Evolutionary conservation across 139 green algal genomes (phyloP), one percentile per base, ranked within the genome.

Genomic region (Mychonastes homosphaera): DNA sequence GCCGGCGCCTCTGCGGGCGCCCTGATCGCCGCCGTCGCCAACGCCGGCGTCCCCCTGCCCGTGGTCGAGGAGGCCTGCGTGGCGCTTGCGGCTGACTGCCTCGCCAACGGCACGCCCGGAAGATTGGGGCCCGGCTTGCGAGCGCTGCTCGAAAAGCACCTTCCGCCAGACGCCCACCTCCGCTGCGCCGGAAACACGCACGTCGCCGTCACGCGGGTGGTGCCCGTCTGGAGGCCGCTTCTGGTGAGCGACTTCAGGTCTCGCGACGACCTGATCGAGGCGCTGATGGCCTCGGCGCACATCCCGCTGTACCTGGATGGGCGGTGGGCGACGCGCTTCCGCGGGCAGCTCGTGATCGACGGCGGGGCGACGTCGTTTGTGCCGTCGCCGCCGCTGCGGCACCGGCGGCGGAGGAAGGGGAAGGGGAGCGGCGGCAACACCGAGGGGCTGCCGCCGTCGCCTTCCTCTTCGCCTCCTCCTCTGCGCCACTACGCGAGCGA

Each of bases 221-320:
- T 78, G 45, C 71, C 71, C 6, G 69, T 73, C 56, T 69, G 62
- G 51, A 46, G 48, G 5, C 35, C 26, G 8, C 33, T 66, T 45
- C 52, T 73, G 30, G 27, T 95, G 6, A 70, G 66, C 16, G 30
- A 82, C 3, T 95, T 85, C 23, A 4, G 75, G 0, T 72, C 59
- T 27, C 78, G 75, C 29, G 71, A 86, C 3, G 87, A 95, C 48
- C 56, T 95, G 5, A 84, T 95, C 16, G 27, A 64, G 1, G 69
- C 79, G 3, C 72, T 95, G 29, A 53, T 93, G 23, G 85, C 87
- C 3, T 82, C 64, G 8, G 94, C 79, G 56, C 89, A 94, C 70
- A 84, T 92, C 64, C 75, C 87, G 28, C 67, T 75, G 55, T 88
- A 82, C 67, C 80, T 87, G 59, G 74, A 80, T 33, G 69, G 71